Conservation (phyloP, 2,329 filamentous ascomycete species). For the Arachnomyces sp. region DNA sequence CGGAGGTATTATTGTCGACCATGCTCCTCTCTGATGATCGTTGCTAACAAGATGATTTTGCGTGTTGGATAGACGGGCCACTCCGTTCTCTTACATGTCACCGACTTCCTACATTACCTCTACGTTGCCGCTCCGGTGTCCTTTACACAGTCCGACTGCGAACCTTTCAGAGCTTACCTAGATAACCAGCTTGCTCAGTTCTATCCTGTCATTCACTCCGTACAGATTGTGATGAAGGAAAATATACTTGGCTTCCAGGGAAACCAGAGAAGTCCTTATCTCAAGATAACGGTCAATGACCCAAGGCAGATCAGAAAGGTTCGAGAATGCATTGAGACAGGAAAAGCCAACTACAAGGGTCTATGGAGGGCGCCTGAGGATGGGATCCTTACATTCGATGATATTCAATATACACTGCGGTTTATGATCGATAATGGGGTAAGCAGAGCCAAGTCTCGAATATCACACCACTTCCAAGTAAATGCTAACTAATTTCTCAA, state of each 20-base stretch:
- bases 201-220: constrained; percentile 67
- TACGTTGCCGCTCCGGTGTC: constrained; percentile 81
- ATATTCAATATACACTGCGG: constrained; percentile 84
- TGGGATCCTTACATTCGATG: constrained; percentile 87
- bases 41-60: constrained; percentile 4
- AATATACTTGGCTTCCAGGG: constrained; percentile 93
- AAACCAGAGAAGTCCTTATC: constrained; percentile 81
- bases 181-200: constrained; percentile 70
- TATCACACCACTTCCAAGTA: neutral
- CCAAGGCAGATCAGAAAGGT: constrained; percentile 75
- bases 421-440: constrained; percentile 98
- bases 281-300: constrained; percentile 89
- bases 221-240: constrained; percentile 75
- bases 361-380: constrained; percentile 67
- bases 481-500: constrained; percentile 25
- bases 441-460: constrained; percentile 16
- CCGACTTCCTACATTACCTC: constrained; percentile 91
- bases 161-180: constrained; percentile 69
- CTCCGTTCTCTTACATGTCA: constrained; percentile 91
- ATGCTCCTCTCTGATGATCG: constrained; percentile 10
- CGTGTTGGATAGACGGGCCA: constrained; percentile 54
- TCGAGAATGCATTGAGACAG: constrained; percentile 65
- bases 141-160: constrained; percentile 72
- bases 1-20: constrained; percentile 47
- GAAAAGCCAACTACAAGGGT: constrained; percentile 77